Base-by-base conservation (phyloP, 177 flowering plant genomes). In the Telopea speciosissima region DNA sequence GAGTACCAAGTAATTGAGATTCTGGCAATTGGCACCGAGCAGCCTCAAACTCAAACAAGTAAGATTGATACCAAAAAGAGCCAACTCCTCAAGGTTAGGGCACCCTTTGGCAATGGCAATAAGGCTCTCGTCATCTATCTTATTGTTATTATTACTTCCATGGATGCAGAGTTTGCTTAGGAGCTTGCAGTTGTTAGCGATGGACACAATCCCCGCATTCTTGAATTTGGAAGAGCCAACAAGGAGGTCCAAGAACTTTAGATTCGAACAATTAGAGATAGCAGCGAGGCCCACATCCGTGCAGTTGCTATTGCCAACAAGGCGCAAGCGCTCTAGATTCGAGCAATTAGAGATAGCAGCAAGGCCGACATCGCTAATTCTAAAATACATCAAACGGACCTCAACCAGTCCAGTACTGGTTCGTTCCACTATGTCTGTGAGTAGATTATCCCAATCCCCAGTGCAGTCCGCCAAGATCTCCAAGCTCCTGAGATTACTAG, bases 61-160 rank as follows among this genome's bases (percentile, higher is more conserved):
- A 0, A 96, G 92, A 77, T 90, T 89, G 11, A 90, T 86, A 17
- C 96, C 95, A 33, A 93, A 90, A 7, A 93, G 83, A 49, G 90
- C 97, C 72, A 93, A 75, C 49, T 92, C 98, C 69, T 92, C 96
- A 49, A 93, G 79, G 58, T 88, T 89, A 14, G 84, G 81, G 69
- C 97, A 92, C 16, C 70, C 52, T 60, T 79, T 87, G 0, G 95
- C 93, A 1, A 93, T 83, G 0, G 91, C 93, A 49, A 81, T 75
- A 22, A 93, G 77, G 3, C 98, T 96, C 12, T 87, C 91, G 59
- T 93, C 97, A 1, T 95, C 91, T 24, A 93, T 26, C 31, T 26
- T 90, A 63, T 93, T 78, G 65, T 92, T 92, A 7, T 89, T 84
- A 74, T 85, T 90, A 95, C 95, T 88, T 16, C 98, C 98, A 78